Conservation (phyloP, 139 green algal genomes). For the Dunaliella primolecta region DNA sequence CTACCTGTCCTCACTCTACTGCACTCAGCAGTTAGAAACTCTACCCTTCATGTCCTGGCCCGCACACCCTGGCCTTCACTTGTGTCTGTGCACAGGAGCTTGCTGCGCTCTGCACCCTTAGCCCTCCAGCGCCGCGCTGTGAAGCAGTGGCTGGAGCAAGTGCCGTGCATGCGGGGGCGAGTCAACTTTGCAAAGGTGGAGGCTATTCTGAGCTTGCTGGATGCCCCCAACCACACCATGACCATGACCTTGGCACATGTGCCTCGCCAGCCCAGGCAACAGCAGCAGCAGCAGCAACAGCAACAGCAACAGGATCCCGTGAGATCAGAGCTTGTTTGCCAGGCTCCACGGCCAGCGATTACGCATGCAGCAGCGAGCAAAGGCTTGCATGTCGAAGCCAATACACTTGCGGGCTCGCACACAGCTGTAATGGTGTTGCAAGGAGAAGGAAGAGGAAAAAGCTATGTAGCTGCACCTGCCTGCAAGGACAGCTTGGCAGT, state of each 20-base stretch:
- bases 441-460: too few relatives aligned
- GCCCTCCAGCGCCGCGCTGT: conserved; percentile 29
- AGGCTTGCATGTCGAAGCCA: too few relatives aligned
- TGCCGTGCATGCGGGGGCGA: background rate
- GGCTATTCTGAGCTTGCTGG: background rate
- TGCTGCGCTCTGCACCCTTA: background rate
- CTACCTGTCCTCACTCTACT: too few relatives aligned
- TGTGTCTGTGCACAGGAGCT: background rate
- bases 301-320: background rate
- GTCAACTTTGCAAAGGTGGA: background rate
- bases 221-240: background rate
- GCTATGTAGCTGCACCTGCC: too few relatives aligned
- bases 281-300: background rate
- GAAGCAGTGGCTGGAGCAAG: conserved; percentile 11
- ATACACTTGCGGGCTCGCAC: too few relatives aligned
- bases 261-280: background rate
- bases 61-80: too few relatives aligned
- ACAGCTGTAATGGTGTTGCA: too few relatives aligned
- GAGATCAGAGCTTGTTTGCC: too few relatives aligned
- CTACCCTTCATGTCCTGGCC: too few relatives aligned
- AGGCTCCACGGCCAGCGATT: background rate
- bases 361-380: too few relatives aligned
- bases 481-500: too few relatives aligned
- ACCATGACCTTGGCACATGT: background rate
- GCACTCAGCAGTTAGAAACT: too few relatives aligned